phyloP scores from a whole-genome alignment of 164 flowering plant genomes.

The Sedum album region DNA sequence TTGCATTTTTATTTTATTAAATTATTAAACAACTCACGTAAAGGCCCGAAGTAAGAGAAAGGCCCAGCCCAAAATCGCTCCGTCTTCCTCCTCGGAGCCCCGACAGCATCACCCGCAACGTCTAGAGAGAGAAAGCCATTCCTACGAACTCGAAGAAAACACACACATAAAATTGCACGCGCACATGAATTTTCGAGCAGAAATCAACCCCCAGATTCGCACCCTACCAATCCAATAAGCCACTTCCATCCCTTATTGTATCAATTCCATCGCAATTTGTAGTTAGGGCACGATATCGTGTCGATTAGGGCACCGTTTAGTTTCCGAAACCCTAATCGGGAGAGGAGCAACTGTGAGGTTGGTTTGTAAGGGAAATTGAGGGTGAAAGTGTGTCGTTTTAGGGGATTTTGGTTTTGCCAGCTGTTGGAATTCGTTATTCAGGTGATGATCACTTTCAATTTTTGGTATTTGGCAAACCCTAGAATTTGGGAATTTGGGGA shows the following conservation, averaged over 20 bases:
- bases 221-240: neutral
- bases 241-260: neutral
- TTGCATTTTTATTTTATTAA: too few species aligned
- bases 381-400: neutral
- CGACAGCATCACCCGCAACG: neutral
- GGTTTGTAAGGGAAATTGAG: neutral
- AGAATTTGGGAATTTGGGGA: neutral
- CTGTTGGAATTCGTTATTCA: neutral
- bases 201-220: neutral
- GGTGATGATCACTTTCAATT: slow-evolving; percentile 5
- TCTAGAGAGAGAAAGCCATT: slow-evolving; percentile 1
- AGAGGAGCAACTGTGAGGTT: neutral
- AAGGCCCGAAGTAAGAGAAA: too few species aligned
- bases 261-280: neutral
- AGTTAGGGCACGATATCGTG: neutral
- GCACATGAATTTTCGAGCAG: neutral
- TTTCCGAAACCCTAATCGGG: neutral
- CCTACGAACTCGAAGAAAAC: slow-evolving; percentile 1
- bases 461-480: neutral
- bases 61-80: neutral
- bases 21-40: too few species aligned
- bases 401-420: neutral
- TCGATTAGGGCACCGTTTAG: neutral
- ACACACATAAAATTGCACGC: neutral
- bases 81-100: too few species aligned